These are phyloP conservation scores for Volvox reticuliferus DNA, from an alignment of 139 green algal genomes.

Conservation along the genomic window DNA sequence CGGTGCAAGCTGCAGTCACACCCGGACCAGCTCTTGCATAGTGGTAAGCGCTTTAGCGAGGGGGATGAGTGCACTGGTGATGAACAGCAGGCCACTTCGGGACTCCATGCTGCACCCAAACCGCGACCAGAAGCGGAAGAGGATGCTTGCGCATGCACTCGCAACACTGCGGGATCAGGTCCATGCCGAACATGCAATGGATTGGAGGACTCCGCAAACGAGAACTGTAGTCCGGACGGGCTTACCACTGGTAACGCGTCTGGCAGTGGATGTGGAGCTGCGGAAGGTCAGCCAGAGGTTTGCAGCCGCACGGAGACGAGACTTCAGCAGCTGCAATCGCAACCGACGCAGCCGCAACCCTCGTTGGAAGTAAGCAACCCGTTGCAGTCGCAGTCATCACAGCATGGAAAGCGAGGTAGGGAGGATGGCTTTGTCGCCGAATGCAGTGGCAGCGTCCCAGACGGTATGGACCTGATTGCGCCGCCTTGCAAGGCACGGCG, in stretches of 20 bases:
- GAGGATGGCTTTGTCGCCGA: too few species aligned
- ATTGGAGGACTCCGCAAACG: not conserved
- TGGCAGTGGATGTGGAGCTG: constrained; percentile 11
- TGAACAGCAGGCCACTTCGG: constrained; percentile 36
- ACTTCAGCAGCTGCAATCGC: not conserved
- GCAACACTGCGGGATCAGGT: not conserved
- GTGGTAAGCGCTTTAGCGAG: constrained; percentile 8
- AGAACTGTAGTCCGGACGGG: constrained; percentile 29
- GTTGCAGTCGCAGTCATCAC: too few species aligned
- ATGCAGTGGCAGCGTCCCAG: too few species aligned
- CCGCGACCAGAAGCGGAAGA: not conserved
- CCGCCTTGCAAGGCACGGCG: too few species aligned
- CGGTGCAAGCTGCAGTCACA: not conserved
- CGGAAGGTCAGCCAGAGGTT: constrained; percentile 34
- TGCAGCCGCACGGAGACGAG: constrained; percentile 7
- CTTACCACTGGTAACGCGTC: constrained; percentile 32
- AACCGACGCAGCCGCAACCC: not conserved
- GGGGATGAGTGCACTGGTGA: not conserved
- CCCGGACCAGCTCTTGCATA: not conserved
- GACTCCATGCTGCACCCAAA: not conserved
- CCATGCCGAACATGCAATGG: not conserved
- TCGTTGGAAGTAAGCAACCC: too few species aligned
- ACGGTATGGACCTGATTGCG: too few species aligned
- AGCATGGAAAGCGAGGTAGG: too few species aligned
- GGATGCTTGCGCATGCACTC: not conserved